Evolutionary conservation across 78 protist genomes (phyloP), one percentile per base, ranked within the genome.

Genomic region (Dictyostelium capitatum): DNA sequence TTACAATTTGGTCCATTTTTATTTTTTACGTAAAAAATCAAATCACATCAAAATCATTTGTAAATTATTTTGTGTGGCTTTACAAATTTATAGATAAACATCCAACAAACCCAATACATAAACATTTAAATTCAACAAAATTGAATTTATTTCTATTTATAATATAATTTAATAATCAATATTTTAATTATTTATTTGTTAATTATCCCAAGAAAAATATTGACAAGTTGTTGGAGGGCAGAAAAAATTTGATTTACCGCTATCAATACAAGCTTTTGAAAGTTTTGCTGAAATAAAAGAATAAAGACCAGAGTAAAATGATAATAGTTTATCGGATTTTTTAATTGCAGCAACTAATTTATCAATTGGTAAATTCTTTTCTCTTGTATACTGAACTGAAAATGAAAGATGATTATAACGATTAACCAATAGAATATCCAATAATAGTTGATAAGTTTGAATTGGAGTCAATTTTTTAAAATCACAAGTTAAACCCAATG

Each of bases 261-360:
- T n/a, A 57, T 57, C 67, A 57, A n/a, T n/a, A 57, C 67, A 57
- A 57, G 67, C 10, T 57, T 57, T 57, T 57, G 67, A 57, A n/a
- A 57, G 10, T n/a, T 9, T 10, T 7, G 20, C 20, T 7, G 67
- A 23, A 0, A 57, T n/a, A 9, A 28, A 28, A n/a, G 20, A n/a
- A n/a, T n/a, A 57, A n/a, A n/a, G 67, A n/a, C 67, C 67, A 6
- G 67, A n/a, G 0, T 8, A n/a, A 23, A 57, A 28, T 4, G 67
- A 9, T 57, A 57, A 57, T n/a, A 57, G 30, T 57, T n/a, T 19
- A n/a, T 57, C 67, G 20, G 17, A 9, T 19, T 23, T n/a, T 57
- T 57, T 57, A 57, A 57, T 57, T 4, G 67, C 67, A 23, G 20
- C 23, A 8, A n/a, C 11, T 57, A 57, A 57, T 57, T 57, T 23